Base-by-base conservation (phyloP, 163 green algal species). In the Chlamydomonas reinhardtii region DNA sequence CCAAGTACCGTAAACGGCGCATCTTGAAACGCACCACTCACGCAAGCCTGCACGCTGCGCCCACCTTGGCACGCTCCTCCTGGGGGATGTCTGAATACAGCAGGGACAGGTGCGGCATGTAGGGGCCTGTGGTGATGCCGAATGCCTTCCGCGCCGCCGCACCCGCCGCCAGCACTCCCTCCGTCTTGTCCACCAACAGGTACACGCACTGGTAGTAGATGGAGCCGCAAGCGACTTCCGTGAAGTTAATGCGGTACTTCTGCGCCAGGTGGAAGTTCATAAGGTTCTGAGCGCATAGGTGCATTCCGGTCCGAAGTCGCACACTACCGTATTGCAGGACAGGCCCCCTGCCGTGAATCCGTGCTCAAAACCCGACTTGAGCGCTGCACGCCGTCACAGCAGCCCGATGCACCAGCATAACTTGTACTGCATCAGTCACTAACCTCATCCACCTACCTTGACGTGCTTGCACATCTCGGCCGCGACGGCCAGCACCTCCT, bases 31-130 rank as follows among this genome's bases (percentile, higher is more conserved):
- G n/a, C n/a, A n/a, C n/a, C n/a, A n/a, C n/a, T n/a, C n/a, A n/a
- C n/a, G n/a, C n/a, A n/a, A n/a, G n/a, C n/a, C n/a, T n/a, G n/a
- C n/a, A n/a, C n/a, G n/a, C n/a, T n/a, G n/a, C n/a, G n/a, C n/a
- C n/a, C 61, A 84, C 77, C 77, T 84, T 69, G 29, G 54, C 35
- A 0, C 54, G 56, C 48, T 64, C 35, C 62, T 54, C 37, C 8
- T 75, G 48, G 32, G 64, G 61, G 2, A 87, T 22, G 29, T 93
- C 83, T 20, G 86, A 72, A 73, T 94, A 94, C 34, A 94, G 83
- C 61, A 95, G 85, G 0, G 87, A 93, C 11, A 94, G 86, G 89
- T 95, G 92, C 14, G 92, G 92, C 92, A 95, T 94, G 87, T 93
- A 94, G 27, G 74, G 73, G 17, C 52, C 24, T 1, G 76, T 74